Evolutionary conservation across 108 stramenopile genomes (phyloP), one percentile per base, ranked within the genome.

Genomic region (Stephanodiscus triporus): DNA sequence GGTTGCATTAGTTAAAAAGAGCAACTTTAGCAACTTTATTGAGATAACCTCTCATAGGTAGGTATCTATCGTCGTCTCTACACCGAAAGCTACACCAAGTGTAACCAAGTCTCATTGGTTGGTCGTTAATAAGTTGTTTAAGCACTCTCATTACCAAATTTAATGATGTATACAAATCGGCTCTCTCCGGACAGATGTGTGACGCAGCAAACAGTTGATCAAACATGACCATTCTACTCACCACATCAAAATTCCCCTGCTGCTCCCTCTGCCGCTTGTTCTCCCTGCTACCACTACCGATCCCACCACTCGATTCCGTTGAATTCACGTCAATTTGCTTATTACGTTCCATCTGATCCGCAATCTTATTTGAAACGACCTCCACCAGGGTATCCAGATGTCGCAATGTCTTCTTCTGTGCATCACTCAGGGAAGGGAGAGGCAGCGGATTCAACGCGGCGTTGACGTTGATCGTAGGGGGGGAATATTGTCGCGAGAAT

Each of bases 201-300:
- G 40, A 40, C 40, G 11, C 4, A 11, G 40, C 40, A 40, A 40
- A 40, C 40, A 40, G 9, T 11, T 40, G 4, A 40, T 40, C 40
- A 40, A 40, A 40, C 40, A 40, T 40, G 40, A 4, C 8, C 20
- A 24, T 51, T 20, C 51, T 51, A 64, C 73, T 66, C 56, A 75
- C 73, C 73, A 66, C 45, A 75, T 75, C 73, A 30, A 66, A 47
- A 49, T 42, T 45, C 27, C 54, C 64, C n/a, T 53, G 51, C 1
- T 63, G 65, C 26, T 62, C 58, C 55, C 66, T 76, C 6, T 19
- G 27, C 59, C 58, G 20, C 9, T 63, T 47, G 23, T 37, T 11
- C 14, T 54, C 72, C 17, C 53, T 53, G 11, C 36, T 45, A 27
- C 23, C 61, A 29, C 26, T n/a, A 26, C 49, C 43, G 24, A 53